Evolutionary conservation across 495 filamentous ascomycete genomes (phyloP), one percentile per base, ranked within the genome.

Genomic region (Penicillium fimorum): DNA sequence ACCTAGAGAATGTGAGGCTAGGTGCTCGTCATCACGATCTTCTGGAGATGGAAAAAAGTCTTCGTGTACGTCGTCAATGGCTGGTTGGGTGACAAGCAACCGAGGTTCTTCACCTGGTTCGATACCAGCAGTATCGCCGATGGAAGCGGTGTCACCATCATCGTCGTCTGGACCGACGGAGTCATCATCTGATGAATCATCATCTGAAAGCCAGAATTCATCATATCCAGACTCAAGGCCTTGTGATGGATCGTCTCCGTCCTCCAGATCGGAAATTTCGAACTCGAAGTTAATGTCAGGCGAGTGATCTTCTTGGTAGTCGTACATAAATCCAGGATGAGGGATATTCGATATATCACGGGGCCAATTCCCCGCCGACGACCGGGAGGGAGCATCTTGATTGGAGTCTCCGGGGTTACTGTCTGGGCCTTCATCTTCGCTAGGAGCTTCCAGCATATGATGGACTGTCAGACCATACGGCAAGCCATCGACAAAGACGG

Each of bases 401-500:
- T 74, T 65, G 32, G 68, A 47, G n/a, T 72, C 65, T 3, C 62
- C 70, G 12, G 45, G 44, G 15, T 65, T 69, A 44, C 83, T 79
- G 30, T 82, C 82, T n/a, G 85, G 46, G 20, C 67, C 71, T 43
- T 85, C 81, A 40, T 84, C 82, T 15, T 86, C 81, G 27, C 87
- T 88, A 5, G 88, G 88, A 15, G 87, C 83, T 60, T 97, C 93
- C 1, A 97, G 79, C 85, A 97, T 90, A 67, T 97, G 93, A 60
- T 97, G 93, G 3, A 97, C 93, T 17, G 88, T 96, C 87, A 97
- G 90, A 8, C 92, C 93, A 65, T 90, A 94, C 1, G 87, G 83
- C 58, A 87, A 82, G 50, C 87, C 84, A 68, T 97, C 91, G 7
- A 96, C 84, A 8, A 94, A 73, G 40, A 97, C 82, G 1, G 96